Evolutionary conservation across 2,329 filamentous ascomycete genomes (phyloP).

Genomic region (Trichoderma simmonsii): DNA sequence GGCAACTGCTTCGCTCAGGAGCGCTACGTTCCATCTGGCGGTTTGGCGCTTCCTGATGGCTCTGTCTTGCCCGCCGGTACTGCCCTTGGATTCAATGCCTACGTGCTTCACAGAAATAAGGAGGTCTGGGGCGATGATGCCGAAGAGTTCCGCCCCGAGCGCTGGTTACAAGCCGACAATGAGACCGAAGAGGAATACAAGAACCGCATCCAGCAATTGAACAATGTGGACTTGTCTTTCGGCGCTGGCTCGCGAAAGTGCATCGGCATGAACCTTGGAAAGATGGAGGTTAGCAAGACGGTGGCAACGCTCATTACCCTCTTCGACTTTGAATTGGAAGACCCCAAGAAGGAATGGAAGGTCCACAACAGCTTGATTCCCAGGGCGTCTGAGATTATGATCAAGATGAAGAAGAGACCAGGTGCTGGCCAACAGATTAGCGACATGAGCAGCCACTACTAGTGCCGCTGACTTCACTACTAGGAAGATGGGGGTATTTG

Average conservation of each 20-base stretch:
- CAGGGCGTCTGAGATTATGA: neutral
- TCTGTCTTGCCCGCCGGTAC: slow-evolving; percentile 32
- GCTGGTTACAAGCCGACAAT: slow-evolving; percentile 28
- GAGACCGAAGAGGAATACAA: slow-evolving; percentile 22
- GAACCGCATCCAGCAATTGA: slow-evolving; percentile 28
- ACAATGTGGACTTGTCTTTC: slow-evolving; percentile 38
- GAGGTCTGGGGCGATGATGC: slow-evolving; percentile 42
- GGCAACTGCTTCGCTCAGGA: slow-evolving; percentile 43
- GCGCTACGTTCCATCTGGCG: slow-evolving; percentile 41
- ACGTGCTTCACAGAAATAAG: slow-evolving; percentile 35
- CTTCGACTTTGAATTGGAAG: slow-evolving; percentile 34
- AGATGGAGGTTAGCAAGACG: slow-evolving; percentile 45
- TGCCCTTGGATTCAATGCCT: slow-evolving; percentile 36
- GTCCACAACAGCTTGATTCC: slow-evolving; percentile 20
- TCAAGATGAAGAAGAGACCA: neutral
- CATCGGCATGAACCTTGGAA: slow-evolving; percentile 40
- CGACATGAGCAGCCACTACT: neutral
- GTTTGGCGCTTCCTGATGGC: slow-evolving; percentile 33
- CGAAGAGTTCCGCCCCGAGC: slow-evolving; percentile 42
- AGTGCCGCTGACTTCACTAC: neutral
- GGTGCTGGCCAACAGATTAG: neutral
- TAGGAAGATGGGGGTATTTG: neutral
- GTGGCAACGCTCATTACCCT: slow-evolving; percentile 41
- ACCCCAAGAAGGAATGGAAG: slow-evolving; percentile 24
- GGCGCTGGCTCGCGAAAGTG: slow-evolving; percentile 42